phyloP scores from a whole-genome alignment of 2,329 filamentous ascomycete genomes.

The Plectosphaerella plurivora region DNA sequence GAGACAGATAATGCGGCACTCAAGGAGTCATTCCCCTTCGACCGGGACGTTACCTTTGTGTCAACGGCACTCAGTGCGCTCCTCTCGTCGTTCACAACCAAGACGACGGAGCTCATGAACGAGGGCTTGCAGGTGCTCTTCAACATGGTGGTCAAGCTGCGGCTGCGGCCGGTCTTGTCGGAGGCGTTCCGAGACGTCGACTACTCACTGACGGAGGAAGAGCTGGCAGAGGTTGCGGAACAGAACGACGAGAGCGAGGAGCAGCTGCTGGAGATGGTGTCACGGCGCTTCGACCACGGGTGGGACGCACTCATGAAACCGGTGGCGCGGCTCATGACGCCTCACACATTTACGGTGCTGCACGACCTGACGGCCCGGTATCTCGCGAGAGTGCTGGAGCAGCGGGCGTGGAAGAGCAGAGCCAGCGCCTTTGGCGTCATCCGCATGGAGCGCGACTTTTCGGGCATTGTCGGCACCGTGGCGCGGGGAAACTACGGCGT shows the following conservation, averaged over 20 bases:
- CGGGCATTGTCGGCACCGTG: constrained; percentile 65
- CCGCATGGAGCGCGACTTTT: constrained; percentile 78
- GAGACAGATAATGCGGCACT: constrained; percentile 37
- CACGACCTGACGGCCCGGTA: constrained; percentile 70
- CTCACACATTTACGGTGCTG: constrained; percentile 70
- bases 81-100: constrained; percentile 67
- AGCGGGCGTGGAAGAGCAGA: constrained; percentile 75
- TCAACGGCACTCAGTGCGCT: constrained; percentile 64
- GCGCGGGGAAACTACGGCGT: constrained; percentile 71
- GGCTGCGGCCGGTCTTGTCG: constrained; percentile 76
- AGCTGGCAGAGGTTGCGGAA: constrained; percentile 51
- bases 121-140: constrained; percentile 86
- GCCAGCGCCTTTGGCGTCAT: constrained; percentile 80
- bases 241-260: constrained; percentile 51
- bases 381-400: constrained; percentile 77
- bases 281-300: constrained; percentile 73
- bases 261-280: constrained; percentile 61
- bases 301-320: constrained; percentile 87
- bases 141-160: constrained; percentile 78
- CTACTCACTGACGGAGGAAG: constrained; percentile 66
- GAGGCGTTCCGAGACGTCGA: constrained; percentile 92
- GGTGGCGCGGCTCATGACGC: constrained; percentile 77
- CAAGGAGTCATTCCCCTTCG: constrained; percentile 72
- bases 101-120: constrained; percentile 74
- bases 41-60: constrained; percentile 68